Base-by-base conservation (phyloP, 2,329 filamentous ascomycete genomes). In the Fusarium goolgardi region DNA sequence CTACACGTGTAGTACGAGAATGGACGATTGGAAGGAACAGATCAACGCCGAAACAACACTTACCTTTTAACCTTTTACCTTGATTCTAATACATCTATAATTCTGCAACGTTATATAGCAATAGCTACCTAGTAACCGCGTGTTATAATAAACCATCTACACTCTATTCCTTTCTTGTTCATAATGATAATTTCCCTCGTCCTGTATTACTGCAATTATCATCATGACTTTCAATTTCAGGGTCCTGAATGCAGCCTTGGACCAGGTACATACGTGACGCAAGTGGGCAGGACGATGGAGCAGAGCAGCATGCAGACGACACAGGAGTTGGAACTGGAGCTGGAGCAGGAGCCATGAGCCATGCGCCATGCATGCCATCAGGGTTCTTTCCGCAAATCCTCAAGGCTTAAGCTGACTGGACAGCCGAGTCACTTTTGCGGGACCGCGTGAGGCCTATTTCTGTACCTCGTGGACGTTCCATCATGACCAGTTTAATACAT, bases 311-410 rank as follows among this genome's bases (percentile, higher is more conserved):
- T 27, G 40, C 40, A 43, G 23, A 43, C 21, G 9, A 27, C 21
- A 43, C 21, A 18, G 21, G 40, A 39, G 35, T 20, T 39, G 35
- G 35, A 20, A 39, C 20, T 40, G 37, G 37, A 21, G 39, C 39
- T 25, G 21, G 41, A 21, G 39, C 39, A 25, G 21, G 41, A 44
- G 41, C 41, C 41, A 44, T 29, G 37, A 20, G 21, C n/a, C 16
- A 29, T 29, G 27, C 11, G 18, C 23, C 25, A 45, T 45, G 21
- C 23, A 49, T 67, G 45, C 64, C 68, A 71, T 72, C 70, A 72
- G 68, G 70, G 70, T 72, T 47, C 60, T 55, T 56, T 68, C 21
- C 35, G 23, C 13, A 39, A 41, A 49, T 56, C 40, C 31, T 34
- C 45, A 18, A 25, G 34, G n/a, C 47, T 51, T 21, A 12, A 47